Evolutionary conservation across 2,329 filamentous ascomycete species (phyloP).

Genomic region (Verticillium nonalfalfae): DNA sequence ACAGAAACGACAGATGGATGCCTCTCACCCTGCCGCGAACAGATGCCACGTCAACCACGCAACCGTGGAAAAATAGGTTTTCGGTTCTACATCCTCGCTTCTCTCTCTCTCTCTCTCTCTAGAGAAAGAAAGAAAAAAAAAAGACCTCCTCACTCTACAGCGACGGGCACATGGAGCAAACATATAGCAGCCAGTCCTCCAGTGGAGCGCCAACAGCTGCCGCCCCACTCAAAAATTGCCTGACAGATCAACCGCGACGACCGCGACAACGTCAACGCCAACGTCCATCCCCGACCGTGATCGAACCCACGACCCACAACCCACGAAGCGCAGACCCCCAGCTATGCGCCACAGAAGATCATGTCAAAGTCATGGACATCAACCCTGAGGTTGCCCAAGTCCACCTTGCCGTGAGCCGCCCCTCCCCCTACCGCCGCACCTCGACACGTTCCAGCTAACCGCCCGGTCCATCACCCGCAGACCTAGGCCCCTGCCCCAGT

Average conservation of each 20-base stretch:
- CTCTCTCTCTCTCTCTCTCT: no score
- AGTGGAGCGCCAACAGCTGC: background rate
- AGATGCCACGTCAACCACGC: no score
- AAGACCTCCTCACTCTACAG: no score
- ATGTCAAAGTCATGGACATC: constrained; percentile 62
- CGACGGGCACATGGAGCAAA: no score
- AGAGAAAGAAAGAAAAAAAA: no score
- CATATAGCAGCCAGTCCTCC: no score
- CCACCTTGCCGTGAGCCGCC: constrained; percentile 65
- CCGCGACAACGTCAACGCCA: background rate
- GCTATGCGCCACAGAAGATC: constrained; percentile 10
- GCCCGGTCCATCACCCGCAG: constrained; percentile 24
- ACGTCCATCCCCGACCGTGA: background rate
- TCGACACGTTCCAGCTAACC: constrained; percentile 5
- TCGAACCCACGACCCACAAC: background rate
- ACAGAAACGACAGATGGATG: no score
- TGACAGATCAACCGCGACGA: background rate
- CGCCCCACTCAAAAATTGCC: background rate
- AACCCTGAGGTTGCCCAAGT: constrained; percentile 69
- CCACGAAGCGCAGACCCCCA: no score
- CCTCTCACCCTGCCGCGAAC: no score
- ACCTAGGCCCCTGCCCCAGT: constrained; percentile 42
- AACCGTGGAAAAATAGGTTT: no score
- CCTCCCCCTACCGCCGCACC: constrained; percentile 9
- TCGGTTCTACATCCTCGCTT: no score